Evolutionary conservation across 106 monocot genomes (phyloP).

Genomic region (Allium sativum): DNA sequence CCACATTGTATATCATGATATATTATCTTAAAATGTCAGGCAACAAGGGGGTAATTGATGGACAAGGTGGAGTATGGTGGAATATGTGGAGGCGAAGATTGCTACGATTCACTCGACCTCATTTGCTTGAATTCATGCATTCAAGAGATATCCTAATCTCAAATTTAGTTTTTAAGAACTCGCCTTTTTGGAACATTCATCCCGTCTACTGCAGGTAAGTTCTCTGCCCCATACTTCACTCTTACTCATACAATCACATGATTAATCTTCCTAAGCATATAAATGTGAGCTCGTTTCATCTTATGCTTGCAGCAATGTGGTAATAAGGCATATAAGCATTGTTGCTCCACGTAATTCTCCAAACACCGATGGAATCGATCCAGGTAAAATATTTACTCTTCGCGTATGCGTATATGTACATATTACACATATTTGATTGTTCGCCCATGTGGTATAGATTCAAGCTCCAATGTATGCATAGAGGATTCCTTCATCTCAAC

Average conservation of each 20-base stretch:
- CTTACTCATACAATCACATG: too few species aligned
- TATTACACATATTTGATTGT: too few species aligned
- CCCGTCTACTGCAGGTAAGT: slow-evolving; percentile 89
- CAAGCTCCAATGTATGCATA: slow-evolving; percentile 62
- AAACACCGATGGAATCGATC: slow-evolving; percentile 22
- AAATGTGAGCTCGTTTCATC: too few species aligned
- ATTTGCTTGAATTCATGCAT: slow-evolving; percentile 73
- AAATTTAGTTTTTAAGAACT: slow-evolving; percentile 63
- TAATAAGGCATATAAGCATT: slow-evolving; percentile 3
- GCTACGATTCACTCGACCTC: slow-evolving; percentile 65
- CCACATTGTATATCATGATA: too few species aligned
- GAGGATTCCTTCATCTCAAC: slow-evolving; percentile 66
- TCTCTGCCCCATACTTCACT: too few species aligned
- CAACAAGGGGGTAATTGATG: slow-evolving; percentile 86
- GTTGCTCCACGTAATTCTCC: slow-evolving; percentile 16
- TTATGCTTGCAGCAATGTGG: slow-evolving; percentile 20
- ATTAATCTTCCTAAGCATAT: too few species aligned
- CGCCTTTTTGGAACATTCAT: slow-evolving; percentile 94
- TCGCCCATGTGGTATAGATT: slow-evolving; percentile 27
- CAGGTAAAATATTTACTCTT: not conserved
- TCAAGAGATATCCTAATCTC: slow-evolving; percentile 49
- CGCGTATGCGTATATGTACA: too few species aligned
- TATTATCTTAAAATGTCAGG: slow-evolving; percentile 22
- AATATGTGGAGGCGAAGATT: slow-evolving; percentile 92
- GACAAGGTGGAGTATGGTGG: slow-evolving; percentile 95